These are phyloP conservation scores for Byssoonygena ceratinophila DNA, from an alignment of 2,329 filamentous ascomycete genomes.

Conservation along the genomic window DNA sequence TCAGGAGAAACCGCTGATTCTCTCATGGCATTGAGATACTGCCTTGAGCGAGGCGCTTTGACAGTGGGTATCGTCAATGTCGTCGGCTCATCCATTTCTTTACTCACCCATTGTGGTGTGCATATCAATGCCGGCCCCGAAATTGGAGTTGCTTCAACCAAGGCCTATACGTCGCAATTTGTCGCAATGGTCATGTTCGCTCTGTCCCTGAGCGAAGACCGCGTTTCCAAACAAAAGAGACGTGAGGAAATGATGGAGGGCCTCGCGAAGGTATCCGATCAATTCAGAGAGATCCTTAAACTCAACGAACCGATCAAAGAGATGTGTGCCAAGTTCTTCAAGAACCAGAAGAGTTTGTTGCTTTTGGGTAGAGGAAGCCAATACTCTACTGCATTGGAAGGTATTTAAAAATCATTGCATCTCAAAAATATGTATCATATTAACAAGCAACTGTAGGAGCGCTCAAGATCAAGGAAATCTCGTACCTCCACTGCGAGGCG, in stretches of 20 bases:
- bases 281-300: slow-evolving; percentile 85
- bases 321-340: slow-evolving; percentile 82
- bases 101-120: slow-evolving; percentile 98
- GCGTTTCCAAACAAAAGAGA: slow-evolving; percentile 82
- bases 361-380: slow-evolving; percentile 91
- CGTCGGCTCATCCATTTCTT: slow-evolving; percentile 94
- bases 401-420: slow-evolving; percentile 27
- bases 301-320: slow-evolving; percentile 91
- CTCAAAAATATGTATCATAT: neutral
- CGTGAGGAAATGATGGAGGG: slow-evolving; percentile 95
- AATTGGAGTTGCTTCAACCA: slow-evolving; percentile 97
- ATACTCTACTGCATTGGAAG: slow-evolving; percentile 93
- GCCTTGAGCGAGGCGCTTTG: slow-evolving; percentile 89
- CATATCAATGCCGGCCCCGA: slow-evolving; percentile 98
- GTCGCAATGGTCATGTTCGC: slow-evolving; percentile 99
- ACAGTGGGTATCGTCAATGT: slow-evolving; percentile 98
- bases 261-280: slow-evolving; percentile 71
- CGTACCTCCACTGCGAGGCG: slow-evolving; percentile 97
- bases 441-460: slow-evolving; percentile 46
- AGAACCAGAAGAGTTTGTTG: slow-evolving; percentile 92
- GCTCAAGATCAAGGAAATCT: slow-evolving; percentile 99
- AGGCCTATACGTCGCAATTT: slow-evolving; percentile 98
- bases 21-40: slow-evolving; percentile 92
- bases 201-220: slow-evolving; percentile 88
- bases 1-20: slow-evolving; percentile 98